Conservation (phyloP, 768 basidiomycete genomes). For the Chlorophyllum brunneum region DNA sequence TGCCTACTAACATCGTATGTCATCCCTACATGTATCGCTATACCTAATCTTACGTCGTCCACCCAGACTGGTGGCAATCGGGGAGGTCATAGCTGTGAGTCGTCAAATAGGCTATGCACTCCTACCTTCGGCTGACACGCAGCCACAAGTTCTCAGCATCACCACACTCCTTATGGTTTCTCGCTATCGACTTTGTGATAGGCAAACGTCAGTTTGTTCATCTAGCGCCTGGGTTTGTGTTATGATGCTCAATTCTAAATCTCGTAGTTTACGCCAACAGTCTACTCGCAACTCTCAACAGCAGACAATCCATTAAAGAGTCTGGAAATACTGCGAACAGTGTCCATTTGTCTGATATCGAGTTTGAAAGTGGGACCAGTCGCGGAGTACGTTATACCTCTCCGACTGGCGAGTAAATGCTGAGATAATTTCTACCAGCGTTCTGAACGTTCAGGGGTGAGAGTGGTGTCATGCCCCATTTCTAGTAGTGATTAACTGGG, state of each 20-base stretch:
- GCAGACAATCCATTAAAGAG: conserved; percentile 25
- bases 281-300: conserved; percentile 40
- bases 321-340: conserved; percentile 13
- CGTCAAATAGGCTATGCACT: not conserved
- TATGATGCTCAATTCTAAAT: not conserved
- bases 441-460: no score
- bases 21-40: not conserved
- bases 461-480: no score
- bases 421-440: no score
- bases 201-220: conserved; percentile 35
- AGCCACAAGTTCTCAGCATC: conserved; percentile 23
- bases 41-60: not conserved
- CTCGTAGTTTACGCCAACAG: conserved; percentile 43
- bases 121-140: not conserved
- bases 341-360: conserved; percentile 17
- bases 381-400: conserved; percentile 1
- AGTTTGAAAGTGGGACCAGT: conserved; percentile 5
- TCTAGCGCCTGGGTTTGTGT: not conserved
- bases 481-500: no score
- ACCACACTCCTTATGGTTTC: conserved; percentile 31
- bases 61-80: conserved; percentile 30
- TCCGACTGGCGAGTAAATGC: no score
- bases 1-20: conserved; percentile 45
- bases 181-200: conserved; percentile 41
- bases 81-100: conserved; percentile 35